Percentiles rank a stretch among this genome's conserved stretches.
These are phyloP conservation scores for Tubosaeta sp. DNA, from an alignment of 768 basidiomycete species.

Conservation along the genomic window DNA sequence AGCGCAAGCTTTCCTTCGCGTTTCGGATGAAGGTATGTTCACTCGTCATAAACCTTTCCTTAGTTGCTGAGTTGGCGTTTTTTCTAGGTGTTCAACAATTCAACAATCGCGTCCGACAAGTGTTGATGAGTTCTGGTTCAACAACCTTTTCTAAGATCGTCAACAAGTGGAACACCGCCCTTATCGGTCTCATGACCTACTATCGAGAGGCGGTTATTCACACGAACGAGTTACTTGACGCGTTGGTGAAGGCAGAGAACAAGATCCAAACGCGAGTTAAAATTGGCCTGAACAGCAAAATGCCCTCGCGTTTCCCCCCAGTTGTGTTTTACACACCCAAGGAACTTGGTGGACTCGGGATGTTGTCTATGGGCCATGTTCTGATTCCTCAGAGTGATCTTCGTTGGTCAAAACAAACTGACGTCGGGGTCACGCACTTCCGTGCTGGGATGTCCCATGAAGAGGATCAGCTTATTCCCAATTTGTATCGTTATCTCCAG, in stretches of 20 bases:
- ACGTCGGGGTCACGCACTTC: constrained; percentile 97
- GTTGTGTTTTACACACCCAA: constrained; percentile 96
- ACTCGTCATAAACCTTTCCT: too few relatives aligned
- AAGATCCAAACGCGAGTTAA: constrained; percentile 99
- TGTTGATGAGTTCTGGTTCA: constrained; percentile 97
- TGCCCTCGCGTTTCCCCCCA: constrained; percentile 98
- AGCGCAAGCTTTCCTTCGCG: constrained; percentile 95
- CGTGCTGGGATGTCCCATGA: constrained; percentile 98
- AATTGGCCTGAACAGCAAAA: constrained; percentile 98
- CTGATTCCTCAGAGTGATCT: constrained; percentile 97
- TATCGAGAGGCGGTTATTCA: constrained; percentile 97
- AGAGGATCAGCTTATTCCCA: constrained; percentile 93
- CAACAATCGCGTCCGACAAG: constrained; percentile 95
- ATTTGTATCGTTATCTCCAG: constrained; percentile 93
- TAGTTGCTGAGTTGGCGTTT: constrained; percentile 2
- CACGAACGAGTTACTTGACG: constrained; percentile 93
- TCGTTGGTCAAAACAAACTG: constrained; percentile 97
- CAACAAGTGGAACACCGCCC: constrained; percentile 95
- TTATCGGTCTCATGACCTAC: constrained; percentile 97
- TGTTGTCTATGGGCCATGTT: constrained; percentile 99
- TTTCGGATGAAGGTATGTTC: constrained; percentile 81
- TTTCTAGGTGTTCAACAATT: constrained; percentile 82
- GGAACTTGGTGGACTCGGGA: constrained; percentile 97
- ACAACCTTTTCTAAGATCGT: constrained; percentile 99
- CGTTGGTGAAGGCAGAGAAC: constrained; percentile 98